Percentiles rank a stretch among this genome's conserved stretches.
Conservation (phyloP, 2,329 filamentous ascomycete species). For the Fusarium temperatum region DNA sequence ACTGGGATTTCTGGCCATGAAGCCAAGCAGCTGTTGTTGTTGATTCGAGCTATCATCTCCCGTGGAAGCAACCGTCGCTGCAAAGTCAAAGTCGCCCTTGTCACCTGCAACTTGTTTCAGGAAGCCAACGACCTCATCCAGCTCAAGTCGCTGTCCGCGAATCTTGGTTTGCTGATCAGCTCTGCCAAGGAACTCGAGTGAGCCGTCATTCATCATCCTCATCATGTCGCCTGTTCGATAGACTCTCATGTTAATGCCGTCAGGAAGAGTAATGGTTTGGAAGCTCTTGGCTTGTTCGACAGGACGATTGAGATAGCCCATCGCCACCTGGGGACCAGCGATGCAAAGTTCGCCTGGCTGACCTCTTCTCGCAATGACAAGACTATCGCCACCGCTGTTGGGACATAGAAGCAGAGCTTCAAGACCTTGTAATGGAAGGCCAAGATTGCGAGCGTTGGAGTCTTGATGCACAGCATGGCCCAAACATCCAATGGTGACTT, state of each 20-base stretch:
- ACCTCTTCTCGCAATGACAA: not conserved
- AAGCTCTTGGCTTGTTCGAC: constrained; percentile 13
- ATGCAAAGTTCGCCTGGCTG: constrained; percentile 20
- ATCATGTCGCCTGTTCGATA: constrained; percentile 27
- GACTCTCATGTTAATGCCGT: not conserved
- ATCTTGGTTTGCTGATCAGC: constrained; percentile 25
- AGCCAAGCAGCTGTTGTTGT: not conserved
- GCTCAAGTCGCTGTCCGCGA: constrained; percentile 16
- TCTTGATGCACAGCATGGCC: not conserved
- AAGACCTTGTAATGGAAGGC: constrained; percentile 3
- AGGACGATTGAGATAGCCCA: constrained; percentile 18
- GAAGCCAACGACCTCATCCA: constrained; percentile 15
- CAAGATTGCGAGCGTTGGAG: constrained; percentile 24
- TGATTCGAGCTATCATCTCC: not conserved
- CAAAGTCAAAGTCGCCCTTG: constrained; percentile 4
- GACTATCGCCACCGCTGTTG: accelerated
- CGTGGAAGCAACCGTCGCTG: constrained; percentile 6
- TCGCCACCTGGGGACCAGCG: constrained; percentile 13
- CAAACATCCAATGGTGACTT: constrained; percentile 20
- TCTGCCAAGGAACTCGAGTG: constrained; percentile 15
- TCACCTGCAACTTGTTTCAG: not conserved
- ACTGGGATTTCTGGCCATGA: not conserved
- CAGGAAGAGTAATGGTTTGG: not conserved
- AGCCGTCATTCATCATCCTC: constrained; percentile 23
- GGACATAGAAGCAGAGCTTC: not conserved